A percentile compares a stretch with the other conserved stretches of the same genome.
phyloP scores from a whole-genome alignment of 1,139 yeast genomes.

The Scheffersomyces insectosa region DNA sequence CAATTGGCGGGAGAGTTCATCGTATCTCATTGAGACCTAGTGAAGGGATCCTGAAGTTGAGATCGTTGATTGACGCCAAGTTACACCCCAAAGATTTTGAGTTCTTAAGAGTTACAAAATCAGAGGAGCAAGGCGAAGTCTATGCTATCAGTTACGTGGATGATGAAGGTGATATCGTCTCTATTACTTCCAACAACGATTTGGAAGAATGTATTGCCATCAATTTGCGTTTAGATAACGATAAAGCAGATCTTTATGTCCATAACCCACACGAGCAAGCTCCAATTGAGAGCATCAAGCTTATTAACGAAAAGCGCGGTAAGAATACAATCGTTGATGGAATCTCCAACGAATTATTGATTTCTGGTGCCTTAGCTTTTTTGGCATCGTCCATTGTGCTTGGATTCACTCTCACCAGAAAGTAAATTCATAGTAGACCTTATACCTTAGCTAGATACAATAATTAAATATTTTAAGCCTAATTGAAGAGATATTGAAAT shows the following conservation, averaged over 20 bases:
- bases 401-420: constrained; percentile 50
- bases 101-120: constrained; percentile 25
- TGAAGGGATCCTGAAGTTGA: constrained; percentile 48
- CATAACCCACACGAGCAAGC: constrained; percentile 65
- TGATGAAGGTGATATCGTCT: constrained; percentile 83
- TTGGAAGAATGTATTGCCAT: constrained; percentile 68
- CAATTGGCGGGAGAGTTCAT: constrained; percentile 63
- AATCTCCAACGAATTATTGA: constrained; percentile 55
- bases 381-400: constrained; percentile 61
- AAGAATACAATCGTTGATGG: constrained; percentile 45
- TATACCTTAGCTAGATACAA: too few species aligned
- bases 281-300: constrained; percentile 22
- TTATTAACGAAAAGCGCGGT: constrained; percentile 5
- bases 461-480: too few species aligned
- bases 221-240: constrained; percentile 47
- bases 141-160: constrained; percentile 79
- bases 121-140: constrained; percentile 24
- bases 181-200: constrained; percentile 74
- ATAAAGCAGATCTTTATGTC: constrained; percentile 69
- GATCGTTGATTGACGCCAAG: constrained; percentile 47
- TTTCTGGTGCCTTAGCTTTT: constrained; percentile 65
- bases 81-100: constrained; percentile 46
- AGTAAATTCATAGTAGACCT: constrained; percentile 10
- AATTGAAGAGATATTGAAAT: too few species aligned
- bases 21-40: constrained; percentile 52